phyloP scores from a whole-genome alignment of 257 asterid genomes.

The Ajuga chamaepitys region DNA sequence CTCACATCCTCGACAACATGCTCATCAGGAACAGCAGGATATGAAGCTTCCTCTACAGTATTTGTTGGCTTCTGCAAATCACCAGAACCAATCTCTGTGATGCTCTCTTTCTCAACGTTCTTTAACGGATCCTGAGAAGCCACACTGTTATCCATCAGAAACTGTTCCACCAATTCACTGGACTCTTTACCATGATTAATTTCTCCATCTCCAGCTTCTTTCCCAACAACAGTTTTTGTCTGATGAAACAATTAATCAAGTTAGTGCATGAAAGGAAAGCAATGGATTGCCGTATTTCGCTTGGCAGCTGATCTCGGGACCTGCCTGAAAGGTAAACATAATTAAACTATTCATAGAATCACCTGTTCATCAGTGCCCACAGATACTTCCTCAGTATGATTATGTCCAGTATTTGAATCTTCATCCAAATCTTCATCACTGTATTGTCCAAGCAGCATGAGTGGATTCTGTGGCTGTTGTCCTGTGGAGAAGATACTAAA shows the following conservation, averaged over 20 bases:
- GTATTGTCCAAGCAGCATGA: conserved; percentile 82
- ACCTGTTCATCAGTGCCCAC: conserved; percentile 47
- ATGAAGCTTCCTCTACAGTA: conserved; percentile 21
- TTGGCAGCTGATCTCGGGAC: not conserved
- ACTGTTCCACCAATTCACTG: conserved; percentile 29
- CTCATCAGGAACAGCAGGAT: conserved; percentile 30
- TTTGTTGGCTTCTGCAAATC: conserved; percentile 30
- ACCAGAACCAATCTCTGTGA: conserved; percentile 16
- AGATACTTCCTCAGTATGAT: conserved; percentile 36
- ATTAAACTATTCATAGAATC: conserved; percentile 6
- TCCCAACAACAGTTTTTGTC: conserved; percentile 25
- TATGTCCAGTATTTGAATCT: conserved; percentile 32
- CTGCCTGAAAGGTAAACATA: not conserved
- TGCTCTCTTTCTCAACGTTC: conserved; percentile 31
- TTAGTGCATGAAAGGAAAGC: conserved; percentile 11
- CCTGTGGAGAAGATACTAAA: conserved; percentile 47
- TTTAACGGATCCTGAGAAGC: conserved; percentile 22
- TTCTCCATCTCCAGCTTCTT: conserved; percentile 27
- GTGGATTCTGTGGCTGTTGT: conserved; percentile 59
- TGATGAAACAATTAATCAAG: conserved; percentile 7
- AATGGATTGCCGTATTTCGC: not conserved
- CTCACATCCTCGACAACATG: conserved; percentile 35
- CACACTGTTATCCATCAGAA: conserved; percentile 26
- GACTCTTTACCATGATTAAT: conserved; percentile 22
- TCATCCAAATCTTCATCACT: conserved; percentile 88